Base-by-base conservation (phyloP, 495 filamentous ascomycete species). In the Aspergillus cristatus region DNA sequence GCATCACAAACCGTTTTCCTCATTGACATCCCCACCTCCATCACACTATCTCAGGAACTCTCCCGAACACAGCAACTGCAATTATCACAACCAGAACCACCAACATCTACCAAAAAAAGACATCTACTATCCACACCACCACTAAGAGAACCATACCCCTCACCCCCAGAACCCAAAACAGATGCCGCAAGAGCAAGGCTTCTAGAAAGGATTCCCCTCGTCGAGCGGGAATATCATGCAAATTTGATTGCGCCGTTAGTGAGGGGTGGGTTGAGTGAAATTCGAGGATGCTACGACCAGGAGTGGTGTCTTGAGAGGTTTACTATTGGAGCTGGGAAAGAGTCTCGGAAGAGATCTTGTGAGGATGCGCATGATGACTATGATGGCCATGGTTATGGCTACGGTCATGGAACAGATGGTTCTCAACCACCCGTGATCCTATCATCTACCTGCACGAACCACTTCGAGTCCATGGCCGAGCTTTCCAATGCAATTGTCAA, bases 11-110 rank as follows among this genome's bases (percentile, higher is more conserved):
- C 63, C 3, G 43, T 72, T 14, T 70, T 72, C 24, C 57, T 85
- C 11, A 43, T 85, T 30, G 81, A 85, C 46, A 76, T 81, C 14
- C 81, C 81, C 12, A 43, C 44, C n/a, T 83, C 81, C 2, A 79
- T 84, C 40, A 43, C 54, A 1, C 48, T 60, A 13, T 56, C 55
- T n/a, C 63, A 65, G 38, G 40, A 50, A 18, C 53, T 59, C 29
- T 43, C 42, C 13, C 11, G 25, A 16, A 15, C 26, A 2, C 47
- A 45, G 16, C 38, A 18, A 32, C 37, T 4, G 8, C 20, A 24
- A 28, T 30, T 26, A 22, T 6, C 28, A 31, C 18, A 20, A 33
- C 13, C 25, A 6, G n/a, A 24, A 11, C 13, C 24, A 12, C 3
- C 38, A 32, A n/a, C 14, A n/a, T 28, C 12, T 18, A 3, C 12